Evolutionary conservation across 495 filamentous ascomycete species (phyloP).

Genomic region (Ramalina intermedia): DNA sequence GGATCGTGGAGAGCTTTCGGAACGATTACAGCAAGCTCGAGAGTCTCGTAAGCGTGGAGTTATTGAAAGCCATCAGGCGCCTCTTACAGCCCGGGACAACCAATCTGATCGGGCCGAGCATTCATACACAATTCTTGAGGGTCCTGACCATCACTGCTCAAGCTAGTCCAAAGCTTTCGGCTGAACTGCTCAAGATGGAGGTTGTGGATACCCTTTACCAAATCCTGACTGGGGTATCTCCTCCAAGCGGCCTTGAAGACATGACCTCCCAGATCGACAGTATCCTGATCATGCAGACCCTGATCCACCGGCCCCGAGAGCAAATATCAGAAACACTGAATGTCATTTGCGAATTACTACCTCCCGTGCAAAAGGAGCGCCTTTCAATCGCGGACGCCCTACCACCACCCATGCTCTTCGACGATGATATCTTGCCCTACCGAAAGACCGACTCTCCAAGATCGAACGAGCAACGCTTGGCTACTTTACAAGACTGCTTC

Average conservation of each 20-base stretch:
- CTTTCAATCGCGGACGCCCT: conserved; percentile 39
- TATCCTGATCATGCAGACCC: conserved; percentile 94
- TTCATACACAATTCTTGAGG: conserved; percentile 91
- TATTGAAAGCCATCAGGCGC: conserved; percentile 77
- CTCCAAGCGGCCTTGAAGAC: conserved; percentile 66
- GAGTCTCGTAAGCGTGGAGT: conserved; percentile 72
- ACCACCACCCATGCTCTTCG: conserved; percentile 33
- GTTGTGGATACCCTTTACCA: conserved; percentile 97
- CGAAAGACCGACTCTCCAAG: conserved; percentile 35
- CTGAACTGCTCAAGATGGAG: conserved; percentile 88
- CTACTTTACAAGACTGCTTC: conserved; percentile 66
- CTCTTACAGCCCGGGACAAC: conserved; percentile 88
- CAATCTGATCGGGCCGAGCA: conserved; percentile 85
- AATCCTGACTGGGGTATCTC: conserved; percentile 90
- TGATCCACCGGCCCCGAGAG: conserved; percentile 93
- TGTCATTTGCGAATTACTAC: conserved; percentile 92
- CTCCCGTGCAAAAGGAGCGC: conserved; percentile 39
- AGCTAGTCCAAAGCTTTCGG: conserved; percentile 74
- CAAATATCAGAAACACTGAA: conserved; percentile 96
- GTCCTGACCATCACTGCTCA: conserved; percentile 79
- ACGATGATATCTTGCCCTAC: conserved; percentile 21
- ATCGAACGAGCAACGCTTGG: conserved; percentile 62
- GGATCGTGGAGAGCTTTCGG: conserved; percentile 93
- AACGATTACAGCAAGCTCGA: conserved; percentile 76
- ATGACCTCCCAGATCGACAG: conserved; percentile 85